These are phyloP conservation scores for Nemania sp. DNA, from an alignment of 2,329 filamentous ascomycete genomes.

Conservation along the genomic window DNA sequence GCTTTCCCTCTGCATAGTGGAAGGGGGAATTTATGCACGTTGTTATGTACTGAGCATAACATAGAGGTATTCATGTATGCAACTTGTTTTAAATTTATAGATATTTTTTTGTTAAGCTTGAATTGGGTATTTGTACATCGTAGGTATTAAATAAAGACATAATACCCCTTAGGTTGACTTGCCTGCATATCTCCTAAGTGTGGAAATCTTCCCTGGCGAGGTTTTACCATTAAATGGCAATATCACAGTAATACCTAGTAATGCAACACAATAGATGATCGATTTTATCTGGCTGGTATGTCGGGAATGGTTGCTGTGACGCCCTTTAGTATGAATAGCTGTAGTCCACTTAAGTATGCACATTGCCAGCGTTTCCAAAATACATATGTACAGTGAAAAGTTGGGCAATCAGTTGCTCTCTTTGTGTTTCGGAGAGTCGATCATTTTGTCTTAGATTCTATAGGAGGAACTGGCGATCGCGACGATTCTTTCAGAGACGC, in stretches of 20 bases:
- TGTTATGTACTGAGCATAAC: not conserved
- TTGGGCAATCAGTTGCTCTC: not conserved
- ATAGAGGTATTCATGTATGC: no score
- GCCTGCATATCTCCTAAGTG: not conserved
- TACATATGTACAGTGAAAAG: not conserved
- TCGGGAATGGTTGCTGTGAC: not conserved
- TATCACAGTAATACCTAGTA: not conserved
- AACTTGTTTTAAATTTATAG: not conserved
- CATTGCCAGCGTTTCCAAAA: not conserved
- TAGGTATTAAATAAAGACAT: not conserved
- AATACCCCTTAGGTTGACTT: not conserved
- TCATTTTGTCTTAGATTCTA: conserved; percentile 31
- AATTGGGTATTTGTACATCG: not conserved
- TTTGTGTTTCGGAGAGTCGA: not conserved
- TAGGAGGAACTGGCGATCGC: conserved; percentile 17
- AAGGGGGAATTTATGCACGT: no score
- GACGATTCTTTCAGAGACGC: conserved; percentile 53
- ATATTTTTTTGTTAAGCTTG: not conserved
- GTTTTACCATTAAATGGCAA: not conserved
- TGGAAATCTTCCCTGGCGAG: conserved; percentile 1
- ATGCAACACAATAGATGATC: no score
- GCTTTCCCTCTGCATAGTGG: no score
- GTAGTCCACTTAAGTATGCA: not conserved
- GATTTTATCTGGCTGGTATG: not conserved
- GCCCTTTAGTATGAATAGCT: not conserved